Base-by-base conservation (phyloP, 768 basidiomycete genomes). In the Astraeus odoratus region DNA sequence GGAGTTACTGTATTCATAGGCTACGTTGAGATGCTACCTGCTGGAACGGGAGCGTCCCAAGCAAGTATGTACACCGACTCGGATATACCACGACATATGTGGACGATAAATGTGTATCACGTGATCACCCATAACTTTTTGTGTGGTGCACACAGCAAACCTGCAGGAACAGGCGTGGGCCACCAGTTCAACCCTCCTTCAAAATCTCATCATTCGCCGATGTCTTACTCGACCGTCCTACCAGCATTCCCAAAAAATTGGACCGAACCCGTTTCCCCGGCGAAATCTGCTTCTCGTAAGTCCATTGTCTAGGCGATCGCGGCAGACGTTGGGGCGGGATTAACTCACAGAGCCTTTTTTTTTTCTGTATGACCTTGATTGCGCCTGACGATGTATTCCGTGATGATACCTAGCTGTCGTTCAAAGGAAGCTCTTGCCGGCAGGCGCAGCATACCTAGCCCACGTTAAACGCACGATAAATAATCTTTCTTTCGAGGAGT, bases 381-480 rank as follows among this genome's bases (percentile, higher is more conserved):
- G 7, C 1, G 16, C 10, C 8, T 15, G 25, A 39, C 22, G 8
- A 13, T 25, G 37, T 20, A 24, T 15, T 2, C 18, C 16, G 8
- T 8, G 20, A 19, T 13, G 13, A 15, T 25, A 24, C 12, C 20
- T n/a, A 39, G 37, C 37, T 22, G 37, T 39, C 23, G 67, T 68
- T 30, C 63, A 69, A 37, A 67, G 76, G 29, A 73, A 62, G 52
- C 67, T 97, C 37, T 77, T 95, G 42, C 87, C 93, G 20, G 88
- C 85, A 24, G 96, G 96, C 23, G 79, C 84, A 19, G 90, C 91
- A 3, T 96, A 87, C 67, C 76, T 93, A 44, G 82, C 81, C 31
- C 82, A 93, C 51, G 81, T 90, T 22, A 81, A 81, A 42, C 77
- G 95, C 35, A 72, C 81, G 2, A 64, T 87, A 13, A 75, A 93